Conservation (phyloP, 257 asterid genomes). For the Nicotiana tomentosiformis region DNA sequence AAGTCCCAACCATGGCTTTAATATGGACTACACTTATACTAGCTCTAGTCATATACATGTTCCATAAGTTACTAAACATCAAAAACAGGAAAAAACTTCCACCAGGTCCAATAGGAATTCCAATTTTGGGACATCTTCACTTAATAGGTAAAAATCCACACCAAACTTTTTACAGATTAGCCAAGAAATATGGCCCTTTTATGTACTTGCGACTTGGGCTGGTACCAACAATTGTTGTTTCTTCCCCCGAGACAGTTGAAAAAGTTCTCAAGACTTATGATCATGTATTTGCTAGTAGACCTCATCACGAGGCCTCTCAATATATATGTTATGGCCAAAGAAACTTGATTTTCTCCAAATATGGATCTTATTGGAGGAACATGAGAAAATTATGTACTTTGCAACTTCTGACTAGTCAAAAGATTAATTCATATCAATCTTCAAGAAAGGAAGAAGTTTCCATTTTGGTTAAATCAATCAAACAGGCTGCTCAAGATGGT, state of each 20-base stretch:
- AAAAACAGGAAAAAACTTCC: not conserved
- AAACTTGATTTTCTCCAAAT: slow-evolving; percentile 1
- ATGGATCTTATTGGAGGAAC: slow-evolving; percentile 23
- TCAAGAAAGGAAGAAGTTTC: slow-evolving; percentile 21
- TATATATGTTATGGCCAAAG: slow-evolving; percentile 10
- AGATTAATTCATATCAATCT: slow-evolving; percentile 13
- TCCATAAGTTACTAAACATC: not conserved
- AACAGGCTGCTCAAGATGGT: not conserved
- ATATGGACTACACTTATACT: not conserved
- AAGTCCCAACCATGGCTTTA: not conserved
- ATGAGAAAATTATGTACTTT: slow-evolving; percentile 14
- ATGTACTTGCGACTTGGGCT: slow-evolving; percentile 15
- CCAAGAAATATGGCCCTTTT: slow-evolving; percentile 19
- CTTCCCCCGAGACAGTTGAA: slow-evolving; percentile 20
- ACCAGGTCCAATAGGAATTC: slow-evolving; percentile 17
- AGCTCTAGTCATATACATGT: not conserved
- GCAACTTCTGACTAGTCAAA: slow-evolving; percentile 9
- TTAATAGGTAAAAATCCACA: slow-evolving; percentile 21
- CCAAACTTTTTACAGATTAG: slow-evolving; percentile 9
- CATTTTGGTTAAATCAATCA: slow-evolving; percentile 10
- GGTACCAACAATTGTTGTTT: slow-evolving; percentile 12
- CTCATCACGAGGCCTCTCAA: slow-evolving; percentile 13
- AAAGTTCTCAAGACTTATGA: slow-evolving; percentile 20
- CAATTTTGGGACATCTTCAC: slow-evolving; percentile 19
- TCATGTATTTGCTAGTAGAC: slow-evolving; percentile 14